Percentiles rank a stretch among this genome's conserved stretches.
phyloP scores from a whole-genome alignment of 352 stramenopile genomes.

The Phytophthora vignae region DNA sequence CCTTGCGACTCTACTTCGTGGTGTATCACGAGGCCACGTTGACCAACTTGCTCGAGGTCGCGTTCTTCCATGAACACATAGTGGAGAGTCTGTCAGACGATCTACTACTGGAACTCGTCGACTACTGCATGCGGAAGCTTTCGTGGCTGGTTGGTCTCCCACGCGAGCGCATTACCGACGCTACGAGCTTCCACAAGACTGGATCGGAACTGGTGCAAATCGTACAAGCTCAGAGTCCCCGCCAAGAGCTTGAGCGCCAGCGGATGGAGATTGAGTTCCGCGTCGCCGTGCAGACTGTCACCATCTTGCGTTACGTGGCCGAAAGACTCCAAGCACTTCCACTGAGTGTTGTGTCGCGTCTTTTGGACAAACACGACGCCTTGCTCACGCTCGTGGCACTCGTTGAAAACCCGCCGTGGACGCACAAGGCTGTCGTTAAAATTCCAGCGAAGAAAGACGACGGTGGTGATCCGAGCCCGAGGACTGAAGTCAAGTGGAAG shows the following conservation, averaged over 20 bases:
- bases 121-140: constrained; percentile 94
- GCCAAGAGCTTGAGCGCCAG: constrained; percentile 75
- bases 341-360: constrained; percentile 87
- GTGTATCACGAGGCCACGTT: constrained; percentile 93
- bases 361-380: constrained; percentile 97
- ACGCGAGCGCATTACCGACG: constrained; percentile 57
- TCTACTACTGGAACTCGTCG: constrained; percentile 92
- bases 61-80: constrained; percentile 91
- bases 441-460: constrained; percentile 10
- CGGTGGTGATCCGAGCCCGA: constrained; percentile 20
- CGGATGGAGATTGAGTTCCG: constrained; percentile 89
- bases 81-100: constrained; percentile 90
- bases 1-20: constrained; percentile 93
- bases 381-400: constrained; percentile 92
- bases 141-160: constrained; percentile 81
- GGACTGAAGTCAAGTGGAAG: constrained; percentile 78
- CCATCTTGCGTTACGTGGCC: constrained; percentile 90
- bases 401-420: constrained; percentile 97
- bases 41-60: constrained; percentile 90
- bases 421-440: constrained; percentile 65
- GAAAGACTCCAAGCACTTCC: constrained; percentile 91
- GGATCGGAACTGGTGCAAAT: constrained; percentile 75
- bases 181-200: constrained; percentile 79
- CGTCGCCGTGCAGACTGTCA: constrained; percentile 86
- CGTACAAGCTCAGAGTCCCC: constrained; percentile 60